Base-by-base conservation (phyloP, 345 rosid genomes). In the Salix arbutifolia region DNA sequence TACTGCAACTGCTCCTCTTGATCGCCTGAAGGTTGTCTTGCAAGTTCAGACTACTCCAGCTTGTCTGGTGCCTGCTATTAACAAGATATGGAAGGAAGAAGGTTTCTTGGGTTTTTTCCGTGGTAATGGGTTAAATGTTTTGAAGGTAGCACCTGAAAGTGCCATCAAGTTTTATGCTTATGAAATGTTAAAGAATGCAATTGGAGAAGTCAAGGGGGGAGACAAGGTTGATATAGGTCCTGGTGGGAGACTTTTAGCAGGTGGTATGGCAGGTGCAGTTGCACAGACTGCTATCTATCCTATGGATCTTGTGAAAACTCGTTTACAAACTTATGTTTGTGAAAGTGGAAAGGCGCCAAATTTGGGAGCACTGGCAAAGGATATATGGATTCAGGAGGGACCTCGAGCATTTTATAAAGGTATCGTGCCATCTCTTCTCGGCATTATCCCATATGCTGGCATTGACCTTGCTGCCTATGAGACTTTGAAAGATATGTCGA, bases 381-480 rank as follows among this genome's bases (percentile, higher is more conserved):
- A 92, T 81, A 94, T 94, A 76, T 87, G 81, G 89, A 85, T 89
- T 77, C 97, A 86, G 31, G 97, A 92, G 65, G 98, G 98, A 77
- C 92, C 94, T 38, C 93, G 92, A 16, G 96, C 97, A 37, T 94
- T 94, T 74, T 94, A 87, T 78, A 89, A 85, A 83, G 98, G 98
- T 60, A 91, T 91, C 71, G 87, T 94, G 73, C 96, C 96, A 28
- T 94, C 97, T 75, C 87, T 91, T 83, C 85, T 92, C 38, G 98
- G 98, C 75, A 94, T 94, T 37, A 88, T 94, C 18, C 98, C 97
- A 76, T 94, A 91, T 83, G 97, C 98, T 11, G 98, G 97, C 76
- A 94, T 94, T 52, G 98, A 94, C 73, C 98, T 94, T 76, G 91
- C 97, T 76, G 95, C 94, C 18, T 94, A 94, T 65, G 98, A 94